These are phyloP conservation scores for Gamarada debralockiae DNA, from an alignment of 495 filamentous ascomycete species.

Conservation along the genomic window DNA sequence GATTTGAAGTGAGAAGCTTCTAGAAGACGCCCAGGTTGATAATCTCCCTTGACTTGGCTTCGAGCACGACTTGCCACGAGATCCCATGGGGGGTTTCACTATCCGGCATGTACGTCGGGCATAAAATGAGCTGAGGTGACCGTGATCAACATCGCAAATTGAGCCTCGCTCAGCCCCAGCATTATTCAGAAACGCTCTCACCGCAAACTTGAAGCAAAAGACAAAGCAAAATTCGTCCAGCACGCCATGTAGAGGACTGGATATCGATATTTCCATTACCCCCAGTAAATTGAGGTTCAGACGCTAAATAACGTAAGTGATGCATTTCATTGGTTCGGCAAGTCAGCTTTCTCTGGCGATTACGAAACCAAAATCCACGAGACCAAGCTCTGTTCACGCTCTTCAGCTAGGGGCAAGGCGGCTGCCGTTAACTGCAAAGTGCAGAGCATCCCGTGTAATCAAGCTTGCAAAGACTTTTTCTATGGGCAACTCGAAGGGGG, in stretches of 20 bases:
- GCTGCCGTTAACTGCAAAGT: conserved; percentile 19
- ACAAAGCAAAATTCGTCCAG: neutral
- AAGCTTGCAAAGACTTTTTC: conserved; percentile 15
- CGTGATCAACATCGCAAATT: no score
- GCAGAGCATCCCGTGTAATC: neutral
- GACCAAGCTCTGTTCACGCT: neutral
- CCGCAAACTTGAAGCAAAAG: no score
- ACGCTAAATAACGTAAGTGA: neutral
- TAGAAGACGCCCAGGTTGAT: no score
- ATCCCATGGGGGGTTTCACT: no score
- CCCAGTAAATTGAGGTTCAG: neutral
- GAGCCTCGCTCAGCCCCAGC: no score
- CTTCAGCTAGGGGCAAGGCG: conserved; percentile 13
- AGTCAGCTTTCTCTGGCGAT: neutral
- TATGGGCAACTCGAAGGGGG: neutral
- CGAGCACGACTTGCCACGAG: no score
- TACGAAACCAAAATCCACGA: no score
- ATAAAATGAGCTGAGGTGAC: no score
- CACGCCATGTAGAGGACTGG: neutral
- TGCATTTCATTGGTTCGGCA: neutral
- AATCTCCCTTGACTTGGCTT: no score
- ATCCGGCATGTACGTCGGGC: no score
- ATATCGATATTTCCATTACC: neutral
- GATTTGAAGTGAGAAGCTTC: neutral
- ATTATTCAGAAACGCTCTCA: neutral